These are phyloP conservation scores for Candida insectorum DNA, from an alignment of 805 yeast species.

Conservation along the genomic window DNA sequence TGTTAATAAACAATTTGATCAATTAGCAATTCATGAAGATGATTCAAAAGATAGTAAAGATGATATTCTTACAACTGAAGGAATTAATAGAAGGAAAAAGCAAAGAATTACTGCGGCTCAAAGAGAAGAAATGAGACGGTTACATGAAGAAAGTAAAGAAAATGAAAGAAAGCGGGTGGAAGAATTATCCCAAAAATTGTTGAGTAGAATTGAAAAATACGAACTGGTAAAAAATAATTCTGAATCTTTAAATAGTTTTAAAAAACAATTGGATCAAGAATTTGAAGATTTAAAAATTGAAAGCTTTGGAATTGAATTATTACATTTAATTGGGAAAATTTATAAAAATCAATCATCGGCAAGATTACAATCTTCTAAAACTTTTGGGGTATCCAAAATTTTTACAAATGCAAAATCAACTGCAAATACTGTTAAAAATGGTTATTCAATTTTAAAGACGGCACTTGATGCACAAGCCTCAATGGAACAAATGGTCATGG, in stretches of 20 bases:
- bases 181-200: slow-evolving; percentile 48
- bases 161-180: slow-evolving; percentile 47
- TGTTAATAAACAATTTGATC: slow-evolving; percentile 7
- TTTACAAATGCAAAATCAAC: slow-evolving; percentile 79
- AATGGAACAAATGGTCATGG: slow-evolving; percentile 62
- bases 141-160: slow-evolving; percentile 53
- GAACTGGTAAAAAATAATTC: slow-evolving; percentile 59
- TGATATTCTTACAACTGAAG: slow-evolving; percentile 17
- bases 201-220: slow-evolving; percentile 45
- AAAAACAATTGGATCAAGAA: slow-evolving; percentile 52
- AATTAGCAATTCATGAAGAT: slow-evolving; percentile 6
- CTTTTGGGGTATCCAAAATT: slow-evolving; percentile 84
- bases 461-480: slow-evolving; percentile 86
- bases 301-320: slow-evolving; percentile 87
- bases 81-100: slow-evolving; percentile 25
- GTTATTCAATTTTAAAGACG: slow-evolving; percentile 74
- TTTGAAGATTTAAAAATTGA: slow-evolving; percentile 86
- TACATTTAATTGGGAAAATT: slow-evolving; percentile 78
- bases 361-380: slow-evolving; percentile 68
- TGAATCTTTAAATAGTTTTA: slow-evolving; percentile 58
- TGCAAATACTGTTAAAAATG: slow-evolving; percentile 77
- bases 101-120: slow-evolving; percentile 29
- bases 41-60: neutral
- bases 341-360: slow-evolving; percentile 75
- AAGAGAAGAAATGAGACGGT: slow-evolving; percentile 48